Evolutionary conservation across 345 rosid species (phyloP).

Genomic region (Gynandropsis gynandra): DNA sequence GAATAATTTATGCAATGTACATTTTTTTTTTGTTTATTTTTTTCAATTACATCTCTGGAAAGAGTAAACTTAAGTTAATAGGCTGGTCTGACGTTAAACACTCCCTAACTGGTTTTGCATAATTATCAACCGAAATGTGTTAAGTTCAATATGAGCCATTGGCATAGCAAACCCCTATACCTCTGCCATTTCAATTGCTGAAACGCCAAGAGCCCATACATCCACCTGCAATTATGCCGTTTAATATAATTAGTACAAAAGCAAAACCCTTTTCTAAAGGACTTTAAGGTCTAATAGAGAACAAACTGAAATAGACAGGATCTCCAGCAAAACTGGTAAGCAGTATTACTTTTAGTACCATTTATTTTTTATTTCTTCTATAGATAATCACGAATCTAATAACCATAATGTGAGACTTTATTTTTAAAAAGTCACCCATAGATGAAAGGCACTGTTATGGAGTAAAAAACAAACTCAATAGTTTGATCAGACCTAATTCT

Average conservation of each 20-base stretch:
- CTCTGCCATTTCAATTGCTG: constrained; percentile 99
- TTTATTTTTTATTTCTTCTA: constrained; percentile 5
- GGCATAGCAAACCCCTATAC: constrained; percentile 29
- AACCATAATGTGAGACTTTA: background rate
- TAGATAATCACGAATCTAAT: constrained; percentile 9
- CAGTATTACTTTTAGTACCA: constrained; percentile 6
- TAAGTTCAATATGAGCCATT: constrained; percentile 16
- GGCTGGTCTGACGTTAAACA: background rate
- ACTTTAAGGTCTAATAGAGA: no score
- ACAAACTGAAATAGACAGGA: no score
- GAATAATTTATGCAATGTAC: constrained; percentile 9
- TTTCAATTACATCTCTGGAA: constrained; percentile 8
- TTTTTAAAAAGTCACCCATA: background rate
- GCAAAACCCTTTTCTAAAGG: constrained; percentile 17
- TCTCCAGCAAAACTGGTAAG: background rate
- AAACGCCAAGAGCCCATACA: constrained; percentile 99
- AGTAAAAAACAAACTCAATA: constrained; percentile 6
- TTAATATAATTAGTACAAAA: constrained; percentile 6
- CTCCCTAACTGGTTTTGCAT: background rate
- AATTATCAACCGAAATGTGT: background rate
- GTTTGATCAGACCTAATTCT: constrained; percentile 7
- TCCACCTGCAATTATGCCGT: constrained; percentile 56
- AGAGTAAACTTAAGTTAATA: constrained; percentile 5
- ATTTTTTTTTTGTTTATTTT: no score
- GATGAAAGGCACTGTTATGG: constrained; percentile 4